Evolutionary conservation across 768 basidiomycete species (phyloP), one percentile per base, ranked within the genome.

Genomic region (Hemileccinum impolitum): DNA sequence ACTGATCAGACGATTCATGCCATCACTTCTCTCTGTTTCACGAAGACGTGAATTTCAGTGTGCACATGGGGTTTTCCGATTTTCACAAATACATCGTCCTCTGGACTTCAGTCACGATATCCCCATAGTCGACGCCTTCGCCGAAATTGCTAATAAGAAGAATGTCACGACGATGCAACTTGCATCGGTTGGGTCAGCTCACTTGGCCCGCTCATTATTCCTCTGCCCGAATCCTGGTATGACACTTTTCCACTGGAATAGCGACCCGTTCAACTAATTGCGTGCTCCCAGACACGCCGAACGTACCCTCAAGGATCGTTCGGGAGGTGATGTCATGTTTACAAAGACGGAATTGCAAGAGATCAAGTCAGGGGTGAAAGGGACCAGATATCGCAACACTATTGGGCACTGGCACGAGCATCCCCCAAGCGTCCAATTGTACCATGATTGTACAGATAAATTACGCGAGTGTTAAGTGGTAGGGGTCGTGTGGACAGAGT

Each of bases 161-260:
- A 75, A 74, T 56, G 69, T 78, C 30, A 72, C 74, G 19, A 63
- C 73, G 13, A 65, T 65, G 6, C 74, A 77, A 45, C 64, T 77
- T 65, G 64, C 56, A 68, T 77, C 30, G 74, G 70, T 17, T 77
- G 75, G 75, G 72, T 77, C 11, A 41, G 56, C 13, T 62, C 70
- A 4, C 63, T 70, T 4, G 73, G 75, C 1, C 46, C 62, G 4
- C 70, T 75, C 56, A 70, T 78, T 28, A 75, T 80, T 51, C 78
- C 78, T 2, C 67, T 79, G 17, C 76, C 77, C 6, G 79, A 79
- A 39, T 75, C 72, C 28, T 72, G 71, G 71, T 72, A 59, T 42
- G 70, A 56, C 11, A 48, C 18, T 23, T 6, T 52, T 43, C 12
- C 15, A 3, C 28, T 18, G 4, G 8, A 26, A 17, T 14, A 18